Evolutionary conservation across 257 asterid species (phyloP).

Genomic region (Perilla frutescens): DNA sequence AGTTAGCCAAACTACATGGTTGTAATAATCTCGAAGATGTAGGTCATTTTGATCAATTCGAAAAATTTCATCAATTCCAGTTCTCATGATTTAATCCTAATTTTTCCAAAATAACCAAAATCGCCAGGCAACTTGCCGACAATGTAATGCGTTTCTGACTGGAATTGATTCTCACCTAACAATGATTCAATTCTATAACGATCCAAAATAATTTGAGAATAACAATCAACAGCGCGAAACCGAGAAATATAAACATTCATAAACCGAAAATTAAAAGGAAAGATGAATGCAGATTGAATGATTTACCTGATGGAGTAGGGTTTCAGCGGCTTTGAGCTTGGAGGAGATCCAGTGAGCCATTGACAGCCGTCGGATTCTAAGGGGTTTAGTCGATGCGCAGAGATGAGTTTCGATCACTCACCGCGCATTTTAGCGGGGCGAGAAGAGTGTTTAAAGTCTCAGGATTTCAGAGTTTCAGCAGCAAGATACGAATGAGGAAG

Average conservation of each 20-base stretch:
- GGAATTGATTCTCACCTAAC: neutral
- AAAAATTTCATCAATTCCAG: neutral
- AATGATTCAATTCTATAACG: slow-evolving; percentile 10
- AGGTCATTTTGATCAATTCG: slow-evolving; percentile 2
- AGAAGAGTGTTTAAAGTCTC: neutral
- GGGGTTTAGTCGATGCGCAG: slow-evolving; percentile 21
- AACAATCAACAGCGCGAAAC: slow-evolving; percentile 7
- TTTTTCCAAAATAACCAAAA: neutral
- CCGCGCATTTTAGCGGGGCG: slow-evolving; percentile 41
- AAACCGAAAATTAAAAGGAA: slow-evolving; percentile 15
- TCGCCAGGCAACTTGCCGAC: neutral
- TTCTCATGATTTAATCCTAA: neutral
- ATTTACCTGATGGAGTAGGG: slow-evolving; percentile 86
- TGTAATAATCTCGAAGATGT: neutral
- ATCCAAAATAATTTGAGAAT: slow-evolving; percentile 8
- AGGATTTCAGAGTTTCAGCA: slow-evolving; percentile 22
- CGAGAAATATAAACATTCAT: neutral
- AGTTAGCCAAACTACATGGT: neutral
- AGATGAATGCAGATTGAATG: slow-evolving; percentile 24
- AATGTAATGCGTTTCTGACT: neutral
- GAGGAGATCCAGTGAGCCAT: slow-evolving; percentile 99
- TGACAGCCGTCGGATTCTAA: slow-evolving; percentile 32
- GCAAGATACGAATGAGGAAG: slow-evolving; percentile 29
- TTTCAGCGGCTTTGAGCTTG: slow-evolving; percentile 96
- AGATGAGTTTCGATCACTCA: slow-evolving; percentile 24